These are phyloP conservation scores for Vinca minor DNA, from an alignment of 257 asterid species.

Conservation along the genomic window DNA sequence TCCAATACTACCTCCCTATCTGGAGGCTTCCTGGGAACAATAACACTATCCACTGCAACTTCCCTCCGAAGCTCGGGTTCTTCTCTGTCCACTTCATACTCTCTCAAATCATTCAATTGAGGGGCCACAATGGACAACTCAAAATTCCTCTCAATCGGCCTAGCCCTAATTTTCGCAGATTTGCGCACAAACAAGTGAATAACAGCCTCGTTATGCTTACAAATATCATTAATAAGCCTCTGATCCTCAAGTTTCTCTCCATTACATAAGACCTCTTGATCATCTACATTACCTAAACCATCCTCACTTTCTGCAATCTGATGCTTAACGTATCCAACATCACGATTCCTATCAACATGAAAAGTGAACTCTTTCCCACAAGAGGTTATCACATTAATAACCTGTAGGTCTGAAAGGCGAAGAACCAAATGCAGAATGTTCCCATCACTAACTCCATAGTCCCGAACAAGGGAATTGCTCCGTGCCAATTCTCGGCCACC, in stretches of 20 bases:
- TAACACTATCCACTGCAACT: conserved; percentile 22
- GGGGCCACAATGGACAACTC: conserved; percentile 62
- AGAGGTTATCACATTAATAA: conserved; percentile 52
- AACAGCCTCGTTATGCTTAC: conserved; percentile 57
- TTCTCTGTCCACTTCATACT: conserved; percentile 20
- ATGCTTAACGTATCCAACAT: conserved; percentile 67
- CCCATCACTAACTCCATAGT: conserved; percentile 72
- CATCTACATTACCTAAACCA: conserved; percentile 34
- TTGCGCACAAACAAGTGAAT: conserved; percentile 73
- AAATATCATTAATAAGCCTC: conserved; percentile 60
- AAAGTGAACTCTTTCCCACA: conserved; percentile 72
- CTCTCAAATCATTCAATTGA: conserved; percentile 23
- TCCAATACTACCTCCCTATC: conserved; percentile 42
- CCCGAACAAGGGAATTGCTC: conserved; percentile 64
- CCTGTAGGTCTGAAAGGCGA: conserved; percentile 63
- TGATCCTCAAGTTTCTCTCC: conserved; percentile 71
- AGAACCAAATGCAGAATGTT: conserved; percentile 73
- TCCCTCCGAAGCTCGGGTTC: conserved; percentile 21
- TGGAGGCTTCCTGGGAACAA: conserved; percentile 31
- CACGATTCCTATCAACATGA: conserved; percentile 56
- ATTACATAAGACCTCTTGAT: conserved; percentile 63
- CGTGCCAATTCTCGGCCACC: conserved; percentile 74
- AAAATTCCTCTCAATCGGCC: conserved; percentile 56
- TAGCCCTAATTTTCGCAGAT: conserved; percentile 63
- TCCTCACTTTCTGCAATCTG: conserved; percentile 43